These are phyloP conservation scores for Gaillardinia entomophila DNA, from an alignment of 805 yeast genomes.

Conservation along the genomic window DNA sequence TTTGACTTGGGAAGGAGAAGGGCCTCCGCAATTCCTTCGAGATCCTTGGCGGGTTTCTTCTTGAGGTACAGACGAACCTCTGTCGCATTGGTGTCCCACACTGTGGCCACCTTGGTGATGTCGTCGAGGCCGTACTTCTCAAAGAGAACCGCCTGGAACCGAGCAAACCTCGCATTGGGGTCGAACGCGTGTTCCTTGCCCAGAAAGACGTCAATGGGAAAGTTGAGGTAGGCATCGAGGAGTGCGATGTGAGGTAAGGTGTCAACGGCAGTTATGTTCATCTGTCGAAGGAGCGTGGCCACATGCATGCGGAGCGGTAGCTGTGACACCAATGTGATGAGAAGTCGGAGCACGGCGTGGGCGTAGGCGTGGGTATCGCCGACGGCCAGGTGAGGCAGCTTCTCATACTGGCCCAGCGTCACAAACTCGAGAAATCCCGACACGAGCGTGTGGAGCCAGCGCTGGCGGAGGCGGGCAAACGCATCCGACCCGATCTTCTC, in stretches of 20 bases:
- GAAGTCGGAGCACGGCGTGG: slow-evolving; percentile 12
- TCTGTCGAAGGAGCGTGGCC: slow-evolving; percentile 18
- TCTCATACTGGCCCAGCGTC: too few relatives aligned
- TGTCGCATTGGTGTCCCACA: background rate
- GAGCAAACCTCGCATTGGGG: background rate
- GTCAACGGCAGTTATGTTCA: background rate
- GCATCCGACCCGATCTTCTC: too few relatives aligned
- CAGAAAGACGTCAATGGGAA: slow-evolving; percentile 39
- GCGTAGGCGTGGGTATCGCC: too few relatives aligned
- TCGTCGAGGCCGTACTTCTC: slow-evolving; percentile 6
- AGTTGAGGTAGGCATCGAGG: slow-evolving; percentile 20
- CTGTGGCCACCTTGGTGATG: slow-evolving; percentile 7
- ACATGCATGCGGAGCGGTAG: slow-evolving; percentile 35
- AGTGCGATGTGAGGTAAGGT: background rate
- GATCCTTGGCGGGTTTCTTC: background rate
- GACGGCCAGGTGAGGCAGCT: too few relatives aligned
- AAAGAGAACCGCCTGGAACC: background rate
- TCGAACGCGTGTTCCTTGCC: slow-evolving; percentile 12
- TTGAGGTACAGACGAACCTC: slow-evolving; percentile 1
- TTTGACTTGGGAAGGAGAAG: background rate
- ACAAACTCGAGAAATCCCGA: too few relatives aligned
- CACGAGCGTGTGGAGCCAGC: too few relatives aligned
- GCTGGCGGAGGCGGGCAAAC: too few relatives aligned
- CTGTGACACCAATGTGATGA: slow-evolving; percentile 28
- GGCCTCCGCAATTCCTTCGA: slow-evolving; percentile 1